Conservation (phyloP, 108 stramenopile genomes). For the Stephanodiscus minutulus region DNA sequence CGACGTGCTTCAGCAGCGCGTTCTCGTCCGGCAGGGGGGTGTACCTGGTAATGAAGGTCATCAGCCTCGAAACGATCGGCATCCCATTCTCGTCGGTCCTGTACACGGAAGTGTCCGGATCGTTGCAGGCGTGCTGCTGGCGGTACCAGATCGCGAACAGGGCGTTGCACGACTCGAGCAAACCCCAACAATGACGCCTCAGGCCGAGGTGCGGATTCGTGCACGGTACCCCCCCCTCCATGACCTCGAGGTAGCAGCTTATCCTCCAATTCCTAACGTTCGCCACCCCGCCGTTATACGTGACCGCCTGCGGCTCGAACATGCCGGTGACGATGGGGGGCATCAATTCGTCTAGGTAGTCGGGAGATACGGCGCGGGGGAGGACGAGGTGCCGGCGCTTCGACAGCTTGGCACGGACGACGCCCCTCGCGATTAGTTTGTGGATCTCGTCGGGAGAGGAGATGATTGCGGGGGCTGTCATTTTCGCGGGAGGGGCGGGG, state of each 20-base stretch:
- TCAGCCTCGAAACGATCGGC: slow-evolving; percentile 63
- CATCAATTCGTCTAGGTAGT: slow-evolving; percentile 79
- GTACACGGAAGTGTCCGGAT: slow-evolving; percentile 18
- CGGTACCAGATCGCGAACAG: slow-evolving; percentile 80
- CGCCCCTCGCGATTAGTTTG: slow-evolving; percentile 70
- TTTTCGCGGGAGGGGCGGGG: neutral
- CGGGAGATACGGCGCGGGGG: slow-evolving; percentile 58
- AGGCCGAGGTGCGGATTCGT: slow-evolving; percentile 68
- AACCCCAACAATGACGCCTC: slow-evolving; percentile 55
- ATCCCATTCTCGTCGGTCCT: slow-evolving; percentile 29
- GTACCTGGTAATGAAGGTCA: slow-evolving; percentile 92
- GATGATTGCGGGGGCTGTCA: neutral
- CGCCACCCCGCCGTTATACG: slow-evolving; percentile 86
- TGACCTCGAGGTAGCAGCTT: slow-evolving; percentile 89
- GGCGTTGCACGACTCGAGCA: slow-evolving; percentile 75
- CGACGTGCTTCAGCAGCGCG: slow-evolving; percentile 87
- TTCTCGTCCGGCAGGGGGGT: slow-evolving; percentile 87
- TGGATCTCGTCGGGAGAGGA: slow-evolving; percentile 7
- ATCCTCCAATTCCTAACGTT: slow-evolving; percentile 90
- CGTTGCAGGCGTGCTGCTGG: slow-evolving; percentile 84
- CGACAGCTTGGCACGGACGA: slow-evolving; percentile 74
- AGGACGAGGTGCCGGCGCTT: slow-evolving; percentile 82
- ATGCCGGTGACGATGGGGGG: slow-evolving; percentile 53
- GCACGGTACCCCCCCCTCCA: slow-evolving; percentile 84
- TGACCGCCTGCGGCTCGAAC: slow-evolving; percentile 83